Conservation (phyloP, 1,284 basidiomycete genomes). For the Pseudozyma hubeiensis region DNA sequence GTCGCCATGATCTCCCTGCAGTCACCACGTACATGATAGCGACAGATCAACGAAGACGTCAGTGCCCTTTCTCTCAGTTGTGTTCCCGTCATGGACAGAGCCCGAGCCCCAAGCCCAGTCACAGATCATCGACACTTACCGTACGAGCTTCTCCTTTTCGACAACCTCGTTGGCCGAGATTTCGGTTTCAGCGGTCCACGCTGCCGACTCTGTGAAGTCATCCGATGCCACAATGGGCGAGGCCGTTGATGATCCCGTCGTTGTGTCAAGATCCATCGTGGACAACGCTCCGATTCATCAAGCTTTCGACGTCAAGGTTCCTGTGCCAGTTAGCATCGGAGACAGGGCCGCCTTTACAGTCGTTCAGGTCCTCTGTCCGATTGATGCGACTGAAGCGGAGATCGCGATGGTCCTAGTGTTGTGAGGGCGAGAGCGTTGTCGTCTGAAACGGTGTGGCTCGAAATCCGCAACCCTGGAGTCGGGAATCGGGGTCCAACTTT, state of each 20-base stretch:
- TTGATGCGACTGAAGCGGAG: too few relatives aligned
- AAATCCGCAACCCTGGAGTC: too few relatives aligned
- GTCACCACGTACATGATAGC: neutral
- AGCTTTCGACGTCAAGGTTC: neutral
- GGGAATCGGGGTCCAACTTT: neutral
- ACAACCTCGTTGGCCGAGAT: slow-evolving; percentile 65
- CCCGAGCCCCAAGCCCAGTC: too few relatives aligned
- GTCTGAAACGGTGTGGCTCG: too few relatives aligned
- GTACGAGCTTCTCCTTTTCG: slow-evolving; percentile 65
- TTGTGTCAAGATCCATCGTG: slow-evolving; percentile 20
- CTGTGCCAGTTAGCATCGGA: neutral
- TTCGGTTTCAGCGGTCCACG: slow-evolving; percentile 61
- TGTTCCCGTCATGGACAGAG: too few relatives aligned
- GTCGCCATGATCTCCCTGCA: slow-evolving; percentile 59
- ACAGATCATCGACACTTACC: slow-evolving; percentile 35
- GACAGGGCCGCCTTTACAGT: neutral
- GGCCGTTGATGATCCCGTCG: slow-evolving; percentile 20
- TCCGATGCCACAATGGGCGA: slow-evolving; percentile 40
- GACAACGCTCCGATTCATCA: neutral
- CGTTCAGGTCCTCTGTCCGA: too few relatives aligned
- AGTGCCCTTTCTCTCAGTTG: neutral
- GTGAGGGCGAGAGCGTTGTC: neutral
- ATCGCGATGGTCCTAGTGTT: neutral
- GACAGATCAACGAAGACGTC: neutral
- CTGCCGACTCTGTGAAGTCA: slow-evolving; percentile 49